Evolutionary conservation across 2,329 filamentous ascomycete species (phyloP).

Genomic region (Cladosporium sp.): DNA sequence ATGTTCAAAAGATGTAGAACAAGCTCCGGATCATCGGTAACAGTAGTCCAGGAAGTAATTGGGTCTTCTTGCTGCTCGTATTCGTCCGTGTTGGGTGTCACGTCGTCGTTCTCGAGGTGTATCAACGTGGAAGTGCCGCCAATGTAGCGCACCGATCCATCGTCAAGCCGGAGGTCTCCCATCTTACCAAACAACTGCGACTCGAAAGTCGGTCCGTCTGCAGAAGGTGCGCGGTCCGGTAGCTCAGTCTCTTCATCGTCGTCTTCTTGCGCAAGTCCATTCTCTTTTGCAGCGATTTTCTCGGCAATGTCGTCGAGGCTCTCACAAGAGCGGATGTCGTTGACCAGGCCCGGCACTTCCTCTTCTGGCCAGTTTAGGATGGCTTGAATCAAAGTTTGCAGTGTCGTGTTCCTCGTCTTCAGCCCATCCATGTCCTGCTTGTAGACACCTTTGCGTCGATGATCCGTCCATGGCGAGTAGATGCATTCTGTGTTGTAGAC

Average conservation of each 20-base stretch:
- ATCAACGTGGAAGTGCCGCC: conserved; percentile 93
- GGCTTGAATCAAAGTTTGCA: conserved; percentile 89
- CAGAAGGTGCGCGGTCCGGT: conserved; percentile 29
- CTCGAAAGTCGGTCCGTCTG: conserved; percentile 51
- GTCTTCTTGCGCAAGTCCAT: conserved; percentile 42
- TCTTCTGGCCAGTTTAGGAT: conserved; percentile 89
- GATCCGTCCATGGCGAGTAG: conserved; percentile 94
- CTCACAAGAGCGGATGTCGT: conserved; percentile 82
- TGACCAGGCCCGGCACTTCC: conserved; percentile 75
- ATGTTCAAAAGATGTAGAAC: conserved; percentile 87
- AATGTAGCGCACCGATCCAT: conserved; percentile 84
- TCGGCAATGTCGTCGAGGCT: conserved; percentile 61
- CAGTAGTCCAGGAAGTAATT: conserved; percentile 79
- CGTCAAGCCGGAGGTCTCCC: conserved; percentile 81
- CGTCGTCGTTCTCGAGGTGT: conserved; percentile 57
- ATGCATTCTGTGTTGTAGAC: conserved; percentile 88
- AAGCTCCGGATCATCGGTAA: conserved; percentile 72
- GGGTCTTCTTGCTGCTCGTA: conserved; percentile 59
- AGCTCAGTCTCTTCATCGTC: conserved; percentile 36
- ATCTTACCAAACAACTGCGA: conserved; percentile 85
- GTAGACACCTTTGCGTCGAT: conserved; percentile 93
- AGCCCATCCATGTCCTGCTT: conserved; percentile 86
- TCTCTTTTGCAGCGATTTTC: conserved; percentile 51
- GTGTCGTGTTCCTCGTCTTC: conserved; percentile 79
- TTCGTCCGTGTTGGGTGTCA: conserved; percentile 34